phyloP scores from a whole-genome alignment of 2,329 filamentous ascomycete species.

The Chaetomiaceae sp. region DNA sequence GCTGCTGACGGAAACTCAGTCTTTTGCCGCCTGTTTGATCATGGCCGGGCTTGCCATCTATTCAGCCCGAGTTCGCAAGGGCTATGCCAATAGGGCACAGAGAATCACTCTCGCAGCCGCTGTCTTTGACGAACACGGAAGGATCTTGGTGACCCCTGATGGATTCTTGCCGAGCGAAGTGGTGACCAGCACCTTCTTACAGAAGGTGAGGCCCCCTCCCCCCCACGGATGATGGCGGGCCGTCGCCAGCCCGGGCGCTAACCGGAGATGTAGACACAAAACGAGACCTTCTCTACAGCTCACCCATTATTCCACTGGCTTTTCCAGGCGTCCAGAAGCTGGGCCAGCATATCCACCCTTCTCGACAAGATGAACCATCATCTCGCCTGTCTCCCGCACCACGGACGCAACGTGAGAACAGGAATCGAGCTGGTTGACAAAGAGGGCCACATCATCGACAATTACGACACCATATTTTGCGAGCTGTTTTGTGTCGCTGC shows the following conservation, averaged over 20 bases:
- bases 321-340: slow-evolving; percentile 74
- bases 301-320: slow-evolving; percentile 87
- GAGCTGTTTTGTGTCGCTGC: slow-evolving; percentile 81
- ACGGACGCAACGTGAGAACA: slow-evolving; percentile 34
- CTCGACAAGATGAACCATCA: slow-evolving; percentile 70
- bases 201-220: slow-evolving; percentile 43
- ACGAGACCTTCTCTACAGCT: slow-evolving; percentile 69
- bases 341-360: slow-evolving; percentile 63
- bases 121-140: slow-evolving; percentile 63
- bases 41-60: slow-evolving; percentile 54
- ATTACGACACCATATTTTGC: slow-evolving; percentile 73
- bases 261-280: slow-evolving; percentile 43
- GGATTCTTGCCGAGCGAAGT: slow-evolving; percentile 67
- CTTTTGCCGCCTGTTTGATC: slow-evolving; percentile 56
- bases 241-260: background rate
- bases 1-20: slow-evolving; percentile 38
- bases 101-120: slow-evolving; percentile 57
- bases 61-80: slow-evolving; percentile 49
- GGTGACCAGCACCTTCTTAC: slow-evolving; percentile 73
- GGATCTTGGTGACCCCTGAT: slow-evolving; percentile 64
- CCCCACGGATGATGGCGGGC: no score
- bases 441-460: slow-evolving; percentile 55
- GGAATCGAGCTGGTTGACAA: slow-evolving; percentile 47
- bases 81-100: slow-evolving; percentile 55
- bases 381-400: slow-evolving; percentile 48